phyloP scores from a whole-genome alignment of 345 rosid species.

The Brassica rapa region DNA sequence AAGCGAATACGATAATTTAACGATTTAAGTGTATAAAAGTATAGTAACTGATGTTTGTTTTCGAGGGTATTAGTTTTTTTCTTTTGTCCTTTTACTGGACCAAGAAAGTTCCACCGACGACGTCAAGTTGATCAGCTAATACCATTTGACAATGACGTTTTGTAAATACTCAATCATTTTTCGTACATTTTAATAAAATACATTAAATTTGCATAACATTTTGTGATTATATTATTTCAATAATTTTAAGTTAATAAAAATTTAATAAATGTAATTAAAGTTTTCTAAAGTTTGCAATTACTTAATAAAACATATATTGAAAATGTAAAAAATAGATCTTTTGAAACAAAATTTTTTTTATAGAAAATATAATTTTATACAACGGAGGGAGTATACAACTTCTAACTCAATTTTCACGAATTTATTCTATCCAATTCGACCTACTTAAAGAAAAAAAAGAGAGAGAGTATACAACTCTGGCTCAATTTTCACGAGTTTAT shows the following conservation, averaged over 20 bases:
- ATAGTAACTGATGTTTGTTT: constrained; percentile 3
- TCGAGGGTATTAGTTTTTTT: neutral
- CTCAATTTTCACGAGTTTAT: too few species aligned
- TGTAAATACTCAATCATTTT: neutral
- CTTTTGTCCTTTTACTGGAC: constrained; percentile 5
- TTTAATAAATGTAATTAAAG: too few species aligned
- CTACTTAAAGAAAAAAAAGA: neutral
- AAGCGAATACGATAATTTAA: neutral
- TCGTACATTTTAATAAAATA: too few species aligned
- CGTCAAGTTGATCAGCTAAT: constrained; percentile 34
- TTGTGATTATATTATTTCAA: too few species aligned
- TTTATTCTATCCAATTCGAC: neutral
- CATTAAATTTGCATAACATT: too few species aligned
- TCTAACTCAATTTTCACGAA: constrained; percentile 8
- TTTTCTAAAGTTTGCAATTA: too few species aligned
- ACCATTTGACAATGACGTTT: constrained; percentile 27
- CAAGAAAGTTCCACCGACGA: constrained; percentile 33
- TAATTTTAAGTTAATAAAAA: too few species aligned
- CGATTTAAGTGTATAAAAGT: neutral
- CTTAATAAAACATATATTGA: too few species aligned
- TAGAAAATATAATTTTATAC: too few species aligned
- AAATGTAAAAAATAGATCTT: too few species aligned
- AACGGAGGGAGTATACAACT: neutral
- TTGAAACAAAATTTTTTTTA: too few species aligned
- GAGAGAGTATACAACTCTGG: neutral